phyloP scores from a whole-genome alignment of 2,329 filamentous ascomycete species.

The Gnomoniopsis smithogilvyi region DNA sequence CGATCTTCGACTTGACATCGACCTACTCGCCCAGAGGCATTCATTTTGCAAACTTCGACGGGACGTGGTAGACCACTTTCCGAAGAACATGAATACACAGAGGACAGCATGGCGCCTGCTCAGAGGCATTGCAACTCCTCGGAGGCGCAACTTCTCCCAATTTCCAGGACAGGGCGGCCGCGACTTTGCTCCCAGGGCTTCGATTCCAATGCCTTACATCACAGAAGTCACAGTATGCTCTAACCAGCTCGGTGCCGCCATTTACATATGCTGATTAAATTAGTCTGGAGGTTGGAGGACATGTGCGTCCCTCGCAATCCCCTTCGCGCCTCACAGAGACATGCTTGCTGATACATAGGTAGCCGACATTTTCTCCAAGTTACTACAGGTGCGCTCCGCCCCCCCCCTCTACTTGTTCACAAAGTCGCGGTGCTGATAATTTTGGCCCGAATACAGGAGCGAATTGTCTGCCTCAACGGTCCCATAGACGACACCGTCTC shows the following conservation, averaged over 20 bases:
- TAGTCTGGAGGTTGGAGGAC: slow-evolving; percentile 75
- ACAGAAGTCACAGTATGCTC: slow-evolving; percentile 48
- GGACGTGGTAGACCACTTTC: background rate
- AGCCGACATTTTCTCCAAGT: slow-evolving; percentile 81
- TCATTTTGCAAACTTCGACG: slow-evolving; percentile 1
- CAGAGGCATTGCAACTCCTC: slow-evolving; percentile 30
- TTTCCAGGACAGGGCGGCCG: slow-evolving; percentile 32
- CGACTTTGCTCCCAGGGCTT: slow-evolving; percentile 26
- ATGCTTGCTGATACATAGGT: slow-evolving; percentile 25
- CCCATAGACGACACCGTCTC: slow-evolving; percentile 86
- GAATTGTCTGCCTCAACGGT: slow-evolving; percentile 91
- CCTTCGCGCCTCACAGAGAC: background rate
- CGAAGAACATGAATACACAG: slow-evolving; percentile 33
- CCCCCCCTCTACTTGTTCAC: slow-evolving; percentile 19
- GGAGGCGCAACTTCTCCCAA: slow-evolving; percentile 40
- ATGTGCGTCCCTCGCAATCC: slow-evolving; percentile 49
- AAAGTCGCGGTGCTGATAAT: slow-evolving; percentile 26
- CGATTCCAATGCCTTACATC: slow-evolving; percentile 59
- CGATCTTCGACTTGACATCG: too few species aligned
- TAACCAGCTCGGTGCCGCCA: background rate
- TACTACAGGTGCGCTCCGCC: slow-evolving; percentile 59
- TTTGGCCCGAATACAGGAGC: slow-evolving; percentile 55
- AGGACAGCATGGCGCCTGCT: slow-evolving; percentile 31
- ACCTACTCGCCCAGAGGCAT: too few species aligned
- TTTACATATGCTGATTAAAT: slow-evolving; percentile 27